phyloP scores from a whole-genome alignment of 805 yeast species.

The Candida maltosa region DNA sequence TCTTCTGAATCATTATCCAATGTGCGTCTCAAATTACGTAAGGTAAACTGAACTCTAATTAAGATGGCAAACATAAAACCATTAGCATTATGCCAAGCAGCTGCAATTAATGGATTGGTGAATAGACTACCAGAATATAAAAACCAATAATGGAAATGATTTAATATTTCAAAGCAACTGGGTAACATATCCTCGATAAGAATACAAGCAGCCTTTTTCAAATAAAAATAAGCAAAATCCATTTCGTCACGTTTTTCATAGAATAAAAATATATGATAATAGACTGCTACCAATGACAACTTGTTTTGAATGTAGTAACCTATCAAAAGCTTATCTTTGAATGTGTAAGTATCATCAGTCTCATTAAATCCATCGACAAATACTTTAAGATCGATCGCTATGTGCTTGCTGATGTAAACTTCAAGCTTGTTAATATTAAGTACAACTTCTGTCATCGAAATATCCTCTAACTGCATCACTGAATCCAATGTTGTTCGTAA shows the following conservation, averaged over 20 bases:
- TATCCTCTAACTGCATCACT: slow-evolving; percentile 31
- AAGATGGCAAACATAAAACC: slow-evolving; percentile 25
- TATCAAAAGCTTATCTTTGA: slow-evolving; percentile 1
- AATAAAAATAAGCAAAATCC: slow-evolving; percentile 32
- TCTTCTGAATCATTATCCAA: slow-evolving; percentile 16
- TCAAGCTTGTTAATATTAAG: slow-evolving; percentile 35
- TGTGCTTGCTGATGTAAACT: slow-evolving; percentile 14
- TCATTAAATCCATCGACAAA: slow-evolving; percentile 4
- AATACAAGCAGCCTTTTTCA: slow-evolving; percentile 28
- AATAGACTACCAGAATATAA: slow-evolving; percentile 26
- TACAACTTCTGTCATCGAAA: slow-evolving; percentile 35
- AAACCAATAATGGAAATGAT: slow-evolving; percentile 20
- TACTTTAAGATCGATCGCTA: slow-evolving; percentile 1
- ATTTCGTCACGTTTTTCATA: slow-evolving; percentile 25
- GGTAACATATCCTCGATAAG: slow-evolving; percentile 29
- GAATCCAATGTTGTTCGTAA: slow-evolving; percentile 30
- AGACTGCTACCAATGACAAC: slow-evolving; percentile 34
- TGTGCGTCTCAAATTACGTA: slow-evolving; percentile 16
- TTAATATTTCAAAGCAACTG: slow-evolving; percentile 28
- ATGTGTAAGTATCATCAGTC: not conserved
- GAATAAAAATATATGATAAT: slow-evolving; percentile 38
- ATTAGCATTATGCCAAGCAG: slow-evolving; percentile 26
- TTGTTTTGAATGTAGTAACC: slow-evolving; percentile 6
- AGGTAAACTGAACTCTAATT: slow-evolving; percentile 23
- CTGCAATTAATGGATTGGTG: slow-evolving; percentile 33